Evolutionary conservation across 1,284 basidiomycete species (phyloP).

Genomic region (Fomitopsis palustris): DNA sequence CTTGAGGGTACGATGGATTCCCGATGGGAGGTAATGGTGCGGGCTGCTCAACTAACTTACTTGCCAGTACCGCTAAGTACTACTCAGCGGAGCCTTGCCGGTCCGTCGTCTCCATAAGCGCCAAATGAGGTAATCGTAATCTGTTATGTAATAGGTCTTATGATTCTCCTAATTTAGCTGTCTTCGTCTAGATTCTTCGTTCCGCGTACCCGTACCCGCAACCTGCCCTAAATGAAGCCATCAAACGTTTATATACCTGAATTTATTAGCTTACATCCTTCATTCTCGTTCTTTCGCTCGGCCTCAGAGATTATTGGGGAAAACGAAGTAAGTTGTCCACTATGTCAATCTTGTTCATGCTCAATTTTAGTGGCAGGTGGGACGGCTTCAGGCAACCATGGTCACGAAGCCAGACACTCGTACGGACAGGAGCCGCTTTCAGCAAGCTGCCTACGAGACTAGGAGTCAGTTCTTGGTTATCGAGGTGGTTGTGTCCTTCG

Average conservation of each 20-base stretch:
- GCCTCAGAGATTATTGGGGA: not conserved
- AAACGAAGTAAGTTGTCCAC: not conserved
- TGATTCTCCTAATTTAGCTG: no score
- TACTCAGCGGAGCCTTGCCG: not conserved
- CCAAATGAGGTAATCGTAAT: not conserved
- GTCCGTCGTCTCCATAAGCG: not conserved
- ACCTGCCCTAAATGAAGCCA: slow-evolving; percentile 17
- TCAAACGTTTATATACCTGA: not conserved
- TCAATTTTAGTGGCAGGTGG: not conserved
- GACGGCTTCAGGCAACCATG: not conserved
- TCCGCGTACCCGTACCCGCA: not conserved
- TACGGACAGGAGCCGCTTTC: not conserved
- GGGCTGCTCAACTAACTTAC: no score
- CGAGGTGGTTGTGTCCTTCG: not conserved
- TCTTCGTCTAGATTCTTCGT: not conserved
- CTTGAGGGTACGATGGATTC: no score
- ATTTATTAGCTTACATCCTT: not conserved
- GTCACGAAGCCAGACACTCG: not conserved
- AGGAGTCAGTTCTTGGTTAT: not conserved
- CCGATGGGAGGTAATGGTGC: no score
- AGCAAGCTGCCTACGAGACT: slow-evolving; percentile 1
- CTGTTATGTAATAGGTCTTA: not conserved
- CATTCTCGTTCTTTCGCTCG: not conserved
- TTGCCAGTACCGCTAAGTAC: no score
- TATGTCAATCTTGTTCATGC: not conserved